Conservation (phyloP, 352 stramenopile species). For the Phytophthora gonapodyides region DNA sequence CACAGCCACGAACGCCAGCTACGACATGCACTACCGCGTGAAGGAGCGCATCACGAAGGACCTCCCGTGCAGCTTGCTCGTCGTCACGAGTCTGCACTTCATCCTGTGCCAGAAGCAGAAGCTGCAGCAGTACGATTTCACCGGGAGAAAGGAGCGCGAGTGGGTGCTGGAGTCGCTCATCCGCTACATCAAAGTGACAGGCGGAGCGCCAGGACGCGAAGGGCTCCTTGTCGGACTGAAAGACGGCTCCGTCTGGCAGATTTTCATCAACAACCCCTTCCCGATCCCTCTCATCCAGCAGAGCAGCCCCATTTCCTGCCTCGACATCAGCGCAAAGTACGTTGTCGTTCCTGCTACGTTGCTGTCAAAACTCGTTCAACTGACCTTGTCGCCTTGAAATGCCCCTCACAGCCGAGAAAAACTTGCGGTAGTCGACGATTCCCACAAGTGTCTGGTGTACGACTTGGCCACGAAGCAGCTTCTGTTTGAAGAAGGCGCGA, state of each 20-base stretch:
- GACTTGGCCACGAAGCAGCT: conserved; percentile 91
- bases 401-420: conserved; percentile 66
- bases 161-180: conserved; percentile 90
- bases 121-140: conserved; percentile 93
- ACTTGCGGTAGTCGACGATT: conserved; percentile 91
- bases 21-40: conserved; percentile 94
- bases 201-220: conserved; percentile 88
- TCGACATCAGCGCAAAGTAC: conserved; percentile 89
- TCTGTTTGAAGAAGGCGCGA: conserved; percentile 84
- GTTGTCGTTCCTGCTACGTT: conserved; percentile 7
- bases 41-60: conserved; percentile 89
- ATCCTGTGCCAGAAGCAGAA: conserved; percentile 93
- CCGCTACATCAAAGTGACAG: conserved; percentile 92
- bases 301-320: conserved; percentile 81
- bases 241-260: conserved; percentile 90
- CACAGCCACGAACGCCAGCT: conserved; percentile 43
- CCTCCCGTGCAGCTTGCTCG: conserved; percentile 84
- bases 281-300: conserved; percentile 92
- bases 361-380: not conserved
- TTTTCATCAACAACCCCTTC: conserved; percentile 96
- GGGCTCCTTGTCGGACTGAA: conserved; percentile 93
- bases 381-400: conserved; percentile 3
- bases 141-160: conserved; percentile 83
- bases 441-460: conserved; percentile 91
- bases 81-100: conserved; percentile 92